Base-by-base conservation (phyloP, 1,139 yeast genomes). In the Spencermartinsiella ligniputridi region DNA sequence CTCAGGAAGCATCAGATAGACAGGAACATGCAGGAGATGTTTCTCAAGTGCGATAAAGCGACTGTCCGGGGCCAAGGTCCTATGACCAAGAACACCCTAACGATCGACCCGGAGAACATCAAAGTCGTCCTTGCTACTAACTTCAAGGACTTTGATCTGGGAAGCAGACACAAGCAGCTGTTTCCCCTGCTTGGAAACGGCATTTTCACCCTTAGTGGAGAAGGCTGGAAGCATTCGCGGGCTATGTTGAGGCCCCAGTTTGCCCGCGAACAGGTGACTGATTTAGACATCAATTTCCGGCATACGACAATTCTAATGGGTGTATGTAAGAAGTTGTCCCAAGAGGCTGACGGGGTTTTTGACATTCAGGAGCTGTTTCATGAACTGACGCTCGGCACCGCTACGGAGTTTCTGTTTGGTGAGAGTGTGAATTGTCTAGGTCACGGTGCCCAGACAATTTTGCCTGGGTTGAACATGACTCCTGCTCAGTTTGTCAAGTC, bases 161-260 rank as follows among this genome's bases (percentile, higher is more conserved):
- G 82, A 2, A 56, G 61, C 6, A 72, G 83, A 52, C 72, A 73
- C 54, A 55, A 38, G 13, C 49, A 45, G 36, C 68, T 76, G 55
- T 49, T 51, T 37, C 75, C 78, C 3, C 60, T 75, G 19, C 63
- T 78, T 39, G 83, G 83, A 5, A 75, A 75, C 46, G 83, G 83
- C 2, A 76, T 78, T 47, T 78, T 78, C 62, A 76, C 81, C 1
- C 66, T 75, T 33, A 78, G 75, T 47, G 79, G 78, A 9, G 69
- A 64, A 32, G 78, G 75, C 2, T 78, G 83, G 83, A 74, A 75
- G 53, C 79, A 76, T 55, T 71, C 79, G 19, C 64, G 83, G 41
- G 73, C 79, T 1, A 65, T 78, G 75, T 69, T 78, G 53, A 68
- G 82, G 46, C 83, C 83, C 1, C 81, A 76, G 59, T 78, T 78